Conservation (phyloP, 441 rosid species). For the Bocquillonia castaneifolia region DNA sequence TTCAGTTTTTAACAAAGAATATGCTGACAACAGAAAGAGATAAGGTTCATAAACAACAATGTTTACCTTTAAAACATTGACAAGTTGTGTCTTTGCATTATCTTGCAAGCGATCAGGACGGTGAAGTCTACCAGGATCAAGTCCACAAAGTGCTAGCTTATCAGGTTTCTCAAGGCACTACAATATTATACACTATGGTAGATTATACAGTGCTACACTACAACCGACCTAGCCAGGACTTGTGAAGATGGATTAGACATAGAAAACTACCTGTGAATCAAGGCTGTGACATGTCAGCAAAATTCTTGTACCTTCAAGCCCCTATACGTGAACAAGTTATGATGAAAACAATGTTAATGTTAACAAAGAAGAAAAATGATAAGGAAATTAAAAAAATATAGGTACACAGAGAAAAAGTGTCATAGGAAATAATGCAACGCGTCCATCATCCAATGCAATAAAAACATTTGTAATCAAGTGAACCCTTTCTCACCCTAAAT, state of each 20-base stretch:
- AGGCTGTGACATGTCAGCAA: slow-evolving; percentile 63
- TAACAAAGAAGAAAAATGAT: slow-evolving; percentile 9
- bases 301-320: slow-evolving; percentile 60
- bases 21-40: slow-evolving; percentile 13
- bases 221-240: slow-evolving; percentile 16
- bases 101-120: slow-evolving; percentile 85
- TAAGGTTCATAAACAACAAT: slow-evolving; percentile 3
- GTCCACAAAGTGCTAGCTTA: slow-evolving; percentile 71
- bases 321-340: slow-evolving; percentile 35
- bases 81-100: slow-evolving; percentile 41
- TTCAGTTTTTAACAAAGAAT: neutral
- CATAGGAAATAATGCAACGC: neutral
- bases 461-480: neutral
- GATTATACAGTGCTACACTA: slow-evolving; percentile 13
- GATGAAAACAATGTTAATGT: slow-evolving; percentile 1
- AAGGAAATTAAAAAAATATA: slow-evolving; percentile 11
- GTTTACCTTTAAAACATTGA: slow-evolving; percentile 66
- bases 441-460: neutral
- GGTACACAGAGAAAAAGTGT: slow-evolving; percentile 1
- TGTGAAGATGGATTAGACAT: slow-evolving; percentile 10
- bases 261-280: slow-evolving; percentile 55
- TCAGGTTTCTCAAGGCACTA: slow-evolving; percentile 73
- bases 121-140: slow-evolving; percentile 64
- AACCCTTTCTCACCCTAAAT: neutral
- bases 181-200: slow-evolving; percentile 14